Conservation (phyloP, 192 early-diverging fungal genomes). For the Geranomyces variabilis region DNA sequence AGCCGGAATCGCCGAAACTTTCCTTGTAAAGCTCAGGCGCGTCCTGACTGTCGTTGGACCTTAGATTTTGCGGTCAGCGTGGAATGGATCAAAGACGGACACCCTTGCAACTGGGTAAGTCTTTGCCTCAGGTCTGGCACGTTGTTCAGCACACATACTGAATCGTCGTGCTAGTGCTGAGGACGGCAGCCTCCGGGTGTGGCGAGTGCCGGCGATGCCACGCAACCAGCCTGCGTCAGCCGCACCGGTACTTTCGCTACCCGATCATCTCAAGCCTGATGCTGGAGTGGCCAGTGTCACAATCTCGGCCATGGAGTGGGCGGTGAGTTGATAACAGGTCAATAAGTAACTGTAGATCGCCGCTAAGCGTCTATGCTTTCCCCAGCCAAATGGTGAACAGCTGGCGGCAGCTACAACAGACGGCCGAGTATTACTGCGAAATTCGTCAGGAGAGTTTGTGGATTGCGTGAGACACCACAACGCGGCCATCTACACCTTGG, state of each 20-base stretch:
- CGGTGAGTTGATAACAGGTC: too few species aligned
- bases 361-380: too few species aligned
- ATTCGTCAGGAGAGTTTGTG: conserved; percentile 59
- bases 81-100: conserved; percentile 70
- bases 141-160: neutral
- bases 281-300: neutral
- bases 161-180: conserved; percentile 49
- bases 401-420: conserved; percentile 86
- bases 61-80: conserved; percentile 60
- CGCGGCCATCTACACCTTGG: conserved; percentile 80
- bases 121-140: neutral
- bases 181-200: conserved; percentile 86
- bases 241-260: neutral
- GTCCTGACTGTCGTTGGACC: too few species aligned
- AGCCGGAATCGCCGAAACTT: neutral
- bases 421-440: conserved; percentile 86
- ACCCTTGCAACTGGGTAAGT: conserved; percentile 81
- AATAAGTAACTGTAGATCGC: too few species aligned
- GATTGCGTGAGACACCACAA: conserved; percentile 67
- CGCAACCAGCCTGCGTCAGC: neutral
- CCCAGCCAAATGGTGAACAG: conserved; percentile 74
- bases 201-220: conserved; percentile 66
- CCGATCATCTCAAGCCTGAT: conserved; percentile 52
- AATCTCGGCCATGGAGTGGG: conserved; percentile 57
- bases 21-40: neutral